Evolutionary conservation across 2,329 filamentous ascomycete genomes (phyloP).

Genomic region (Aureobasidium sp.): DNA sequence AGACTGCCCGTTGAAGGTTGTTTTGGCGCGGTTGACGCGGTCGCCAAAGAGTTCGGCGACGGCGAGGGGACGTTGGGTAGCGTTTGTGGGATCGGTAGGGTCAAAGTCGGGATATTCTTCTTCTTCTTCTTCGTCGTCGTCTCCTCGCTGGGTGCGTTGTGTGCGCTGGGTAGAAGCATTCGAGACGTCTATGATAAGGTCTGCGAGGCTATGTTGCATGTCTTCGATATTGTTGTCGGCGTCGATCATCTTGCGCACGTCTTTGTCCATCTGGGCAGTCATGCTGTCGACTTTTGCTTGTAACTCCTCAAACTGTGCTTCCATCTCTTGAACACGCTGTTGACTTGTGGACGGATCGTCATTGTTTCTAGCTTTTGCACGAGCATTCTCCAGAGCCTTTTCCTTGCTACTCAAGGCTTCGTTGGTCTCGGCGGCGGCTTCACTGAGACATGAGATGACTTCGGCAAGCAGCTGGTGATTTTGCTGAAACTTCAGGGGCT

Average conservation of each 20-base stretch:
- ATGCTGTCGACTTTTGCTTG: constrained; percentile 40
- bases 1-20: constrained; percentile 34
- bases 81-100: constrained; percentile 31
- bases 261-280: constrained; percentile 49
- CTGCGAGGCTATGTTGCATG: constrained; percentile 37
- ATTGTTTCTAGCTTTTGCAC: constrained; percentile 20
- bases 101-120: constrained; percentile 32
- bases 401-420: constrained; percentile 40
- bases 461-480: constrained; percentile 42
- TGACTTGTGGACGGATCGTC: constrained; percentile 28
- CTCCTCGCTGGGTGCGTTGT: constrained; percentile 29
- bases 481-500: constrained; percentile 33
- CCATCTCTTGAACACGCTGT: constrained; percentile 27
- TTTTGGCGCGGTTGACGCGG: constrained; percentile 33
- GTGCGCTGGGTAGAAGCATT: constrained; percentile 30
- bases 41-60: constrained; percentile 31
- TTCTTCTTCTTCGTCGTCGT: constrained; percentile 26
- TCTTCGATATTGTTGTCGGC: constrained; percentile 39
- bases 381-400: constrained; percentile 21
- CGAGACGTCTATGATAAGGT: constrained; percentile 33
- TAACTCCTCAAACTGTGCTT: constrained; percentile 33
- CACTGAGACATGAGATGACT: constrained; percentile 40
- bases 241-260: constrained; percentile 52
- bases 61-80: constrained; percentile 27
- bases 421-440: constrained; percentile 46